These are phyloP conservation scores for Scedosporium minutisporum DNA, from an alignment of 2,329 filamentous ascomycete species.

Conservation along the genomic window DNA sequence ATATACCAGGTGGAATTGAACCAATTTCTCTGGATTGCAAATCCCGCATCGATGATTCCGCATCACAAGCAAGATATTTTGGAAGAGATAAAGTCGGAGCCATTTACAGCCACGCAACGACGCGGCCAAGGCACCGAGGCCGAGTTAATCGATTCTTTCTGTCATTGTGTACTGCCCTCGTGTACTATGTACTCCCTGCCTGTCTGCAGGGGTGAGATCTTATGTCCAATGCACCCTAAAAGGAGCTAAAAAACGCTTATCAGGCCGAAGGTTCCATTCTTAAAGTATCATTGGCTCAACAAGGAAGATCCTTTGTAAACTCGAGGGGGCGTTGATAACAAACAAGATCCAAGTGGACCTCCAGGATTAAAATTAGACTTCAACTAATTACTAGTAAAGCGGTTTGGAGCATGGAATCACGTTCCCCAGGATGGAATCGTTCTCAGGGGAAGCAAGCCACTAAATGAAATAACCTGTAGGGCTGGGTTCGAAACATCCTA, in stretches of 20 bases:
- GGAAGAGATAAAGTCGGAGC: not conserved
- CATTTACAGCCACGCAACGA: not conserved
- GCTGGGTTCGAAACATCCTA: not conserved
- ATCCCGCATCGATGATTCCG: not conserved
- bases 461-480: not conserved
- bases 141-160: not conserved
- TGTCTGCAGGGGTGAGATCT: not conserved
- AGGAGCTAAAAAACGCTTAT: not conserved
- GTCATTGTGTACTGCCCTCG: not conserved
- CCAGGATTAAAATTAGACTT: not conserved
- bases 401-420: not conserved
- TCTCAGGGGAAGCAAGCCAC: not conserved
- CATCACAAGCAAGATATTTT: not conserved
- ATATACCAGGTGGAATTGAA: not conserved
- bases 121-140: not conserved
- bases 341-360: not conserved
- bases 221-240: not conserved
- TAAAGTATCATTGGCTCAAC: not conserved
- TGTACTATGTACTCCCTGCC: not conserved
- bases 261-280: not conserved
- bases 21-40: not conserved
- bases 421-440: not conserved
- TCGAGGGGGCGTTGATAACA: not conserved
- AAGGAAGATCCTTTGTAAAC: not conserved
- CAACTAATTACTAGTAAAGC: not conserved